These are phyloP conservation scores for Solanum hybrid DNA, from an alignment of 305 asterid species.

Conservation along the genomic window DNA sequence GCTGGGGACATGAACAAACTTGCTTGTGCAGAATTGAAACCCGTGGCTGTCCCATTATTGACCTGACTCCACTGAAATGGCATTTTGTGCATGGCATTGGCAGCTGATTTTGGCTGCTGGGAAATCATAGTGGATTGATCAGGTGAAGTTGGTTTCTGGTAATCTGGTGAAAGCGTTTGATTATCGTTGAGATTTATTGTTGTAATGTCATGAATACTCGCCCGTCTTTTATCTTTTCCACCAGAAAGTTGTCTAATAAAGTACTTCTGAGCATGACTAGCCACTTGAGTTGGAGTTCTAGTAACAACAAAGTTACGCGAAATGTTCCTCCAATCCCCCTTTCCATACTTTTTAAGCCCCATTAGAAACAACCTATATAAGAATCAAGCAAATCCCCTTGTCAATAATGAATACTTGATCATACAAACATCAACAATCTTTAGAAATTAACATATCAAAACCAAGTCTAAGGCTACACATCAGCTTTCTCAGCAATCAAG, in stretches of 20 bases:
- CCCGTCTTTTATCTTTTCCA: slow-evolving; percentile 86
- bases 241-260: slow-evolving; percentile 86
- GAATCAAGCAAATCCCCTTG: neutral
- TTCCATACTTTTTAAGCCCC: slow-evolving; percentile 91
- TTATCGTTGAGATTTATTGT: slow-evolving; percentile 54
- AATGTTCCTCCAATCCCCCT: slow-evolving; percentile 93
- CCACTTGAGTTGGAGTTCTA: slow-evolving; percentile 89
- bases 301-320: slow-evolving; percentile 70
- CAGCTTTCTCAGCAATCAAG: neutral
- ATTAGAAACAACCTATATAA: slow-evolving; percentile 57
- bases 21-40: slow-evolving; percentile 39
- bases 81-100: slow-evolving; percentile 27
- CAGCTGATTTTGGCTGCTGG: slow-evolving; percentile 20
- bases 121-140: slow-evolving; percentile 26
- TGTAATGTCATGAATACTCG: slow-evolving; percentile 94
- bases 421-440: neutral
- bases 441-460: neutral
- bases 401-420: neutral
- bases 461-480: neutral
- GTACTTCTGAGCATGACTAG: slow-evolving; percentile 93
- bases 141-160: slow-evolving; percentile 32
- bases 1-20: slow-evolving; percentile 28
- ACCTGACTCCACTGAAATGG: slow-evolving; percentile 50
- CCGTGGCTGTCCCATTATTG: slow-evolving; percentile 23
- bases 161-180: slow-evolving; percentile 45